Evolutionary conservation across 2,329 filamentous ascomycete species (phyloP), one percentile per base, ranked within the genome.

Genomic region (Cyphellophora europaea): DNA sequence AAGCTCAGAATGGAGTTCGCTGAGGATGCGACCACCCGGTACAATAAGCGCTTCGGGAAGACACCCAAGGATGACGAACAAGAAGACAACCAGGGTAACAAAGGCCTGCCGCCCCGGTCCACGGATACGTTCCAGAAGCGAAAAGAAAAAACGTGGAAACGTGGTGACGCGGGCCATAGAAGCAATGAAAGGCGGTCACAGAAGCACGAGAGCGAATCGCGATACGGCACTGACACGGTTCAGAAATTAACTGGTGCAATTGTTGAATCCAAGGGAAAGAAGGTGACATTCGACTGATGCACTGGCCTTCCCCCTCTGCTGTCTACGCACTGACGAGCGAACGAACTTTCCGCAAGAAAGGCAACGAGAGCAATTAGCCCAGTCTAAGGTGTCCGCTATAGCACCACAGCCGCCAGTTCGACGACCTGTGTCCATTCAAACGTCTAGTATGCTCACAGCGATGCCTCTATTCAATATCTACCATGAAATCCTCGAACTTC

Each of bases 1-100:
- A 72, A 78, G 44, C 69, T 98, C 47, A 84, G 89, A 55, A 78
- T 91, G 56, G 89, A 98, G 58, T 87, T 89, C 51, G 91, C 91
- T 13, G 91, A 98, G 63, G 91, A 96, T 58, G 77, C 88, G 39
- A 78, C 85, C 49, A 76, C 77, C 19, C 69, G 91, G 38, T 98
- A 98, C 61, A 89, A 89, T 67, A 98, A 96, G 69, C 77, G 91
- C 2, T 96, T 82, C 53, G 82, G 85, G 45, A 27, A 61, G 53
- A 56, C 12, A 10, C 19, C 11, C 10, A 53, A 30, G 53, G 27
- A 45, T 58, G 38, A 64, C 60, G 47, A 65, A 65, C 39, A 59
- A 62, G 33, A 36, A 16, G 11, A 27, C 11, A 30, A 34, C 27
- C 10, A 10, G 6, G 13, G 14, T 6, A 11, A 17, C 14, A 29